Base-by-base conservation (phyloP, 352 stramenopile species). In the Thalassiosira oceanica region DNA sequence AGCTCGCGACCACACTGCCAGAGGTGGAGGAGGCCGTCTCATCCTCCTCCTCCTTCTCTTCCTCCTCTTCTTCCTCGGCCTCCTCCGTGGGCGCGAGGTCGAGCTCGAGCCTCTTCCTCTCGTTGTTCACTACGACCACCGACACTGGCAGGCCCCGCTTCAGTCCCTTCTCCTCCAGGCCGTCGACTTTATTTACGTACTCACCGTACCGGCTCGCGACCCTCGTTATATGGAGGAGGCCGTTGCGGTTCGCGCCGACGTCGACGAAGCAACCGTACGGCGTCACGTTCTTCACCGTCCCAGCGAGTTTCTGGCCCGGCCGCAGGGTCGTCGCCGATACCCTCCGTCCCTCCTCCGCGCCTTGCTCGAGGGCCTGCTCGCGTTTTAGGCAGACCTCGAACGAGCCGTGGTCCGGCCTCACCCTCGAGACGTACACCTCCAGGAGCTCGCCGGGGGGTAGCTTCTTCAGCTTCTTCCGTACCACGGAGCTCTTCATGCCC, bases 141-240 rank as follows among this genome's bases (percentile, higher is more conserved):
- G 54, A 39, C 4, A 88, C 48, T 44, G 45, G 39, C 13, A 72
- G 53, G 13, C 78, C 74, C 23, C 41, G 39, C 20, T 70, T 56
- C 0, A 89, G 33, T 20, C 81, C 81, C 29, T 63, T 58, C n/a
- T 58, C 62, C 61, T 85, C 57, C 7, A 89, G 51, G 33, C 81
- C 81, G 31, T 78, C 54, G 35, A 76, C 64, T 61, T 84, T 84
- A 39, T 83, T 43, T 31, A 89, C 64, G 36, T 75, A 89, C 15
- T 49, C 21, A 43, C 68, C 31, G 54, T 70, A 65, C 13, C 80
- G 27, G 37, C 75, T 52, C 5, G 74, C 70, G 26, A 89, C 71
- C 51, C 65, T 84, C 51, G 31, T 61, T 8, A 89, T 87, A 62
- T 89, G 81, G n/a, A 89, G 41, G 26, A 89, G 45, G 33, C 81